phyloP scores from a whole-genome alignment of 768 basidiomycete species.

The Agaricus subrufescens region DNA sequence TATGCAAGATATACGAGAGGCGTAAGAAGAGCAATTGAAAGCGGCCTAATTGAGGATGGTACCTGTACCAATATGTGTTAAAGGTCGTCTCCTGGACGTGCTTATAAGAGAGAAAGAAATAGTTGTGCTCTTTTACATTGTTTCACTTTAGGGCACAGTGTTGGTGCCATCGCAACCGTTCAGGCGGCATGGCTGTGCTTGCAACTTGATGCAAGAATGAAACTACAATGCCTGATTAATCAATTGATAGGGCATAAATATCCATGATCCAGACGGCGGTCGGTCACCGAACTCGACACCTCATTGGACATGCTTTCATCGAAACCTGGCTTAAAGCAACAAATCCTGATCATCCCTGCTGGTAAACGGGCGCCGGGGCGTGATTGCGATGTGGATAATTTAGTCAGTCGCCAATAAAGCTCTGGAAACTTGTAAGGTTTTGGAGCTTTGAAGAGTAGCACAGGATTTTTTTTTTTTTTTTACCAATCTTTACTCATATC shows the following conservation, averaged over 20 bases:
- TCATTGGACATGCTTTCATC: too few species aligned
- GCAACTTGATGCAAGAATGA: not conserved
- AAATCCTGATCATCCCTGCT: too few species aligned
- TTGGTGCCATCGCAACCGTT: slow-evolving; percentile 26
- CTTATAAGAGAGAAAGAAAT: not conserved
- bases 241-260: not conserved
- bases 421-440: too few species aligned
- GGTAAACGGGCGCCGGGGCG: too few species aligned
- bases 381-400: too few species aligned
- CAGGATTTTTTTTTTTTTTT: too few species aligned
- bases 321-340: too few species aligned
- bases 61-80: slow-evolving; percentile 8
- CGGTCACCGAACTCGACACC: too few species aligned
- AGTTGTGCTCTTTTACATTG: slow-evolving; percentile 1
- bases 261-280: too few species aligned
- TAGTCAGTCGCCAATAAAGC: too few species aligned
- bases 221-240: slow-evolving; percentile 7
- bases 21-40: not conserved
- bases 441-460: too few species aligned
- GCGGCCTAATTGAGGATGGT: slow-evolving; percentile 9
- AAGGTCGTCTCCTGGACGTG: slow-evolving; percentile 5
- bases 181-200: slow-evolving; percentile 6
- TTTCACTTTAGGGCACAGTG: not conserved
- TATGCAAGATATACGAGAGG: not conserved
- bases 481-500: too few species aligned